Percentiles rank a stretch among this genome's conserved stretches.
Conservation (phyloP, 495 filamentous ascomycete species). For the Chaetomium fimeti region DNA sequence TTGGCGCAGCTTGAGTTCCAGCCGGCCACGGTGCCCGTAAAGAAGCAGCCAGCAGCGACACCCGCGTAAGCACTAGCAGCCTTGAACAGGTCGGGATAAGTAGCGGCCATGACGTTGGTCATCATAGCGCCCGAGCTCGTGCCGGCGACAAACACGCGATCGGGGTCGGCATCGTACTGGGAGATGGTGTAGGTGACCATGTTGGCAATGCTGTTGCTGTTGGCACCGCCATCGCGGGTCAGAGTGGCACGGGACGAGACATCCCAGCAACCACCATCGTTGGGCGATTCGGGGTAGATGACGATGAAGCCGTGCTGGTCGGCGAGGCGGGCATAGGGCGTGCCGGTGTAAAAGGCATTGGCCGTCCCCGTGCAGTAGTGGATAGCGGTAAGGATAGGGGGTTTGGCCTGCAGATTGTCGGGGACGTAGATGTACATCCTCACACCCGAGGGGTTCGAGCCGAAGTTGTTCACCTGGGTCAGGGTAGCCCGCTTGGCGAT, state of each 20-base stretch:
- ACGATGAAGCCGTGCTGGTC: conserved; percentile 58
- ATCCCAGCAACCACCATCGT: conserved; percentile 58
- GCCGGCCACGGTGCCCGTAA: conserved; percentile 42
- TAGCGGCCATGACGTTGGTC: conserved; percentile 56
- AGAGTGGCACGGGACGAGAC: conserved; percentile 54
- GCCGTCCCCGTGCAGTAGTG: conserved; percentile 58
- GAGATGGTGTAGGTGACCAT: conserved; percentile 57
- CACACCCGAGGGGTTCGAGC: conserved; percentile 39
- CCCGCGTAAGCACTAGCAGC: conserved; percentile 59
- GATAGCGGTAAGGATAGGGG: conserved; percentile 51
- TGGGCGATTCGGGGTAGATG: conserved; percentile 54
- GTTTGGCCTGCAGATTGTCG: conserved; percentile 37
- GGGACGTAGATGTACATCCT: conserved; percentile 46
- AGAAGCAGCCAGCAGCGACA: conserved; percentile 61
- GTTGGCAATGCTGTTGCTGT: conserved; percentile 58
- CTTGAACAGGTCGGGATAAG: conserved; percentile 57
- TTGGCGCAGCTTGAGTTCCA: conserved; percentile 49
- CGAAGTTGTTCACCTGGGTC: conserved; percentile 41
- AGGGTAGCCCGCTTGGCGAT: conserved; percentile 37
- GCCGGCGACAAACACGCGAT: conserved; percentile 53
- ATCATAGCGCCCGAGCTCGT: conserved; percentile 53
- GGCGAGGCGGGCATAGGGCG: conserved; percentile 49
- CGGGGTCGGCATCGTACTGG: conserved; percentile 50
- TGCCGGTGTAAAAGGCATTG: conserved; percentile 48
- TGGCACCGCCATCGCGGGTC: conserved; percentile 57